Percentiles rank a stretch among this genome's conserved stretches.
These are phyloP conservation scores for Dendrothele bispora DNA, from an alignment of 768 basidiomycete species.

Conservation along the genomic window DNA sequence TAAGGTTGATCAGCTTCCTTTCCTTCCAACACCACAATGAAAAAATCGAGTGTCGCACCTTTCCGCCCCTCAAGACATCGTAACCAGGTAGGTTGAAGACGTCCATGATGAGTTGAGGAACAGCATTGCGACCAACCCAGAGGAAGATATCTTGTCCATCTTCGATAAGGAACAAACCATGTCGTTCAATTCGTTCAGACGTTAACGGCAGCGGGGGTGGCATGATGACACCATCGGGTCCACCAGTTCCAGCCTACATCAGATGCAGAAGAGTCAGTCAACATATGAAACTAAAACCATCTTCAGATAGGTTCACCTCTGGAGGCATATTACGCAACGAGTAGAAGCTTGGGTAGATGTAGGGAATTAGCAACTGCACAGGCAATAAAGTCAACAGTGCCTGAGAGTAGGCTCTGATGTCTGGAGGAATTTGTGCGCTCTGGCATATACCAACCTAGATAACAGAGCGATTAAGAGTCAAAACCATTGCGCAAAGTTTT, in stretches of 20 bases:
- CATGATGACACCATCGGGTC: constrained; percentile 84
- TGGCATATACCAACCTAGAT: constrained; percentile 93
- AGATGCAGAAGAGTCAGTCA: too few species aligned
- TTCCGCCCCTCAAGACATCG: constrained; percentile 88
- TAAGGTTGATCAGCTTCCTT: too few species aligned
- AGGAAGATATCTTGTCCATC: constrained; percentile 98
- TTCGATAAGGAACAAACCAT: constrained; percentile 95
- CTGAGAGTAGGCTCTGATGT: constrained; percentile 94
- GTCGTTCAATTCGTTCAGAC: constrained; percentile 91
- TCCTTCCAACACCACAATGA: too few species aligned
- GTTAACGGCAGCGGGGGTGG: constrained; percentile 88
- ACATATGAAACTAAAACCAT: constrained; percentile 5
- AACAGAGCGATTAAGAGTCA: constrained; percentile 4
- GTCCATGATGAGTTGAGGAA: constrained; percentile 92
- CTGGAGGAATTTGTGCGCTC: constrained; percentile 95
- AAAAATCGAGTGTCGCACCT: too few species aligned
- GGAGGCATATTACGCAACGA: constrained; percentile 94
- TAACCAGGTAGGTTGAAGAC: constrained; percentile 93
- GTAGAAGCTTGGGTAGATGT: constrained; percentile 94
- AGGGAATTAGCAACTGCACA: constrained; percentile 87
- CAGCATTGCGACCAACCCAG: constrained; percentile 95
- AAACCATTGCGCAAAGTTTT: too few species aligned
- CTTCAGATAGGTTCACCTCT: constrained; percentile 52
- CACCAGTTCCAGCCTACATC: constrained; percentile 85
- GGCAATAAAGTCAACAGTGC: constrained; percentile 88